Evolutionary conservation across 768 basidiomycete genomes (phyloP), one percentile per base, ranked within the genome.

Genomic region (Podaxis sp.): DNA sequence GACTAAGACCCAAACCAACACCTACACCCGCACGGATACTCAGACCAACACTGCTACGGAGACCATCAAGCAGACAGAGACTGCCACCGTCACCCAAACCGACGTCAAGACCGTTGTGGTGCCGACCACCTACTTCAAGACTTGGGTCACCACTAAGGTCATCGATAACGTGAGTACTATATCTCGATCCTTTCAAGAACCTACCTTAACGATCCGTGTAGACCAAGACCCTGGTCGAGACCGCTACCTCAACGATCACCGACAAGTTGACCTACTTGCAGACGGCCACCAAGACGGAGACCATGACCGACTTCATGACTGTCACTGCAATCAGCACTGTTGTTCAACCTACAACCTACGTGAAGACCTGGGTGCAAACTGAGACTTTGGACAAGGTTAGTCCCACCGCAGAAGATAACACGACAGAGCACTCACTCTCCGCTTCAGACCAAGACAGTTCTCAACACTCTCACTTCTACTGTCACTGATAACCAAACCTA

Each of bases 211-310:
- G 9, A 24, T 29, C 9, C 55, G 3, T 66, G 22, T 64, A 85
- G 81, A 88, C 87, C 54, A 74, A 82, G 78, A 89, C 86, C 15
- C 51, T 85, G 47, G 73, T 80, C 73, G 74, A 84, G 72, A 81
- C 82, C 13, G 69, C 75, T 71, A 82, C 80, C 25, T 76, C 75
- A 8, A 83, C 80, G 53, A 77, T 80, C 64, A 85, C 83, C 8
- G 80, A 82, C 59, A 68, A 82, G 64, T 74, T 83, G 67, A 90
- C 88, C 37, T 74, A 77, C 49, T 70, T 85, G 61, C 77, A 83
- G 70, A 85, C 87, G 59, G 80, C 80, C 19, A 86, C 84, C 41
- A 75, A 76, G 72, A 89, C 87, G 1, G 71, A 80, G 58, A 82
- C 80, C 7, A 75, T 77, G 75, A 85, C 84, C 15, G 80, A 86